phyloP scores from a whole-genome alignment of 73 alveolate species.

The Stentor coeruleus region DNA sequence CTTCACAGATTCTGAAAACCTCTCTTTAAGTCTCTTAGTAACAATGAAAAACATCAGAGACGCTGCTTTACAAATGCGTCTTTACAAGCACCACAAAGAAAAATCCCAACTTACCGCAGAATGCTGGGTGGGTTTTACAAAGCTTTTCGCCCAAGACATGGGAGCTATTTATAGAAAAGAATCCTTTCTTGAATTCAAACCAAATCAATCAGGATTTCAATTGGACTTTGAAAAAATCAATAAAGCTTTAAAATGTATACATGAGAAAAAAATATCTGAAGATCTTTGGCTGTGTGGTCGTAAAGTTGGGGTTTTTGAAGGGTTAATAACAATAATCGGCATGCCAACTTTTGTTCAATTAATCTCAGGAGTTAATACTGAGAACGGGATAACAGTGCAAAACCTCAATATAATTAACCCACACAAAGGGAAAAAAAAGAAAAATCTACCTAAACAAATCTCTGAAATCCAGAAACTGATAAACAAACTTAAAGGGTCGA shows the following conservation, averaged over 20 bases:
- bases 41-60: not conserved
- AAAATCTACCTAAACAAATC: too few species aligned
- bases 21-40: not conserved
- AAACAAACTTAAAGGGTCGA: too few species aligned
- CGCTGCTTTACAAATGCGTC: not conserved
- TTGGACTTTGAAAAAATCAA: not conserved
- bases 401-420: too few species aligned
- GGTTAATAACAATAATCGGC: not conserved
- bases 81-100: not conserved
- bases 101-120: not conserved
- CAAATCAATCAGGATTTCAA: not conserved
- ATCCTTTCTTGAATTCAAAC: not conserved
- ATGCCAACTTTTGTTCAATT: not conserved
- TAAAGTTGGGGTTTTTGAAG: not conserved
- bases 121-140: not conserved
- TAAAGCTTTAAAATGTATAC: not conserved
- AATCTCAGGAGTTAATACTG: not conserved
- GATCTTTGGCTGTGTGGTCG: not conserved
- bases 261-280: not conserved
- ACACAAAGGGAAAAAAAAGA: too few species aligned
- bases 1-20: too few species aligned
- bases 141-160: not conserved
- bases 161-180: not conserved
- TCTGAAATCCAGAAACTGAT: too few species aligned
- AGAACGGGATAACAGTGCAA: not conserved